These are phyloP conservation scores for Tylopilus vinaceipallidus DNA, from an alignment of 768 basidiomycete genomes.

Conservation along the genomic window DNA sequence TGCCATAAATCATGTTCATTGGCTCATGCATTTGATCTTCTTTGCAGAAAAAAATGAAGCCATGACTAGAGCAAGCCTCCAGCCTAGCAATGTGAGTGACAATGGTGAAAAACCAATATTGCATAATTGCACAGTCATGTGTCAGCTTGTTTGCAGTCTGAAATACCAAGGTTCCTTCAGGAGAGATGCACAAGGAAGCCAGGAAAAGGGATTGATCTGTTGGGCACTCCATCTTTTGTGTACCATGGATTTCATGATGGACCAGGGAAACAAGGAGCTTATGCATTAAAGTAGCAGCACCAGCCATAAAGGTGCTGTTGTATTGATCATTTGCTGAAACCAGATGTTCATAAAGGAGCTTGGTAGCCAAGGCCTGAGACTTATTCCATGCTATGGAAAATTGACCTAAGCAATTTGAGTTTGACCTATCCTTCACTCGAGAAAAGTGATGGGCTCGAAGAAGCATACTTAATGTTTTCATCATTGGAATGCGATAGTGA, in stretches of 20 bases:
- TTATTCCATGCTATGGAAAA: too few relatives aligned
- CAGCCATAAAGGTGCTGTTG: neutral
- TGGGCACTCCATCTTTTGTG: constrained; percentile 1
- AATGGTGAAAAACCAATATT: neutral
- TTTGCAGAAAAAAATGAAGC: too few relatives aligned
- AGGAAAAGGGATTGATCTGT: neutral
- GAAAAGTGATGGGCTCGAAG: too few relatives aligned
- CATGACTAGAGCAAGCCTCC: too few relatives aligned
- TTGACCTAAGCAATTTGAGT: too few relatives aligned
- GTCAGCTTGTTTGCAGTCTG: neutral
- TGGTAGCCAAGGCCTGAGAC: too few relatives aligned
- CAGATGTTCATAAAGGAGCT: neutral
- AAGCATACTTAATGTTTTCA: too few relatives aligned
- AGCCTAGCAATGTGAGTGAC: neutral
- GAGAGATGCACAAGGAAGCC: neutral
- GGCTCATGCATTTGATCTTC: too few relatives aligned
- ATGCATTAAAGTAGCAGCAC: neutral
- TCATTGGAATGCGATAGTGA: too few relatives aligned
- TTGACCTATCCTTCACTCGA: too few relatives aligned
- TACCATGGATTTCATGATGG: neutral
- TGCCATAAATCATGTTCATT: too few relatives aligned
- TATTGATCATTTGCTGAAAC: neutral
- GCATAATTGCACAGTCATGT: neutral
- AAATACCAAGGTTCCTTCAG: neutral
- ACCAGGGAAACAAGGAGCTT: neutral